Percentiles rank a stretch among this genome's conserved stretches.
Conservation (phyloP, 78 protist genomes). For the Dictyostelium firmibasis region DNA sequence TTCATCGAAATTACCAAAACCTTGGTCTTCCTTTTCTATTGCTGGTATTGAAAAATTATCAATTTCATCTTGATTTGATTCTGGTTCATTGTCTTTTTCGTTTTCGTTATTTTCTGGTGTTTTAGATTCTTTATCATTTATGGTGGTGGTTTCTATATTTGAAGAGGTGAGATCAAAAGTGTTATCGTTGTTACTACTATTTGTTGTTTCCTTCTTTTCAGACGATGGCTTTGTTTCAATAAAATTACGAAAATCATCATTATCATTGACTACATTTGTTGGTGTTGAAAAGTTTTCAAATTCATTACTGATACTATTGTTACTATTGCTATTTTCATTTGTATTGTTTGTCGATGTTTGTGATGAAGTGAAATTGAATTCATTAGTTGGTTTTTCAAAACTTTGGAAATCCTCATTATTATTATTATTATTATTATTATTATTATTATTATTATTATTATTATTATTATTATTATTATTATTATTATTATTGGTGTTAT, state of each 20-base stretch:
- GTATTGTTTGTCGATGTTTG: background rate
- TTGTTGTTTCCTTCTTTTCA: background rate
- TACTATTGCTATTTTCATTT: background rate
- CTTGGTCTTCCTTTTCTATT: background rate
- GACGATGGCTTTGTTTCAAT: background rate
- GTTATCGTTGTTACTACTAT: background rate
- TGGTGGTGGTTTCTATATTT: background rate
- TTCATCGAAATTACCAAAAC: background rate
- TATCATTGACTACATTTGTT: background rate
- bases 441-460: too few species aligned
- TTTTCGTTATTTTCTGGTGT: background rate
- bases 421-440: background rate
- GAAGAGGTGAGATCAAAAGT: background rate
- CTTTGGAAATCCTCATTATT: background rate
- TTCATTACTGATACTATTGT: background rate
- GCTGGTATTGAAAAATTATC: background rate
- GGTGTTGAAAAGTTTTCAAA: background rate
- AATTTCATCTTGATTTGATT: background rate
- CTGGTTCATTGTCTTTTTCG: background rate
- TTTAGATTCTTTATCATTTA: too few species aligned
- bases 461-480: too few species aligned
- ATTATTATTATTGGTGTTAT: background rate
- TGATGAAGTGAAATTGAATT: too few species aligned
- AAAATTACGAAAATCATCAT: background rate
- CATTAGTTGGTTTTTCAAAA: too few species aligned